phyloP scores from a whole-genome alignment of 129 eudicot species.

The Cynara cardunculus region DNA sequence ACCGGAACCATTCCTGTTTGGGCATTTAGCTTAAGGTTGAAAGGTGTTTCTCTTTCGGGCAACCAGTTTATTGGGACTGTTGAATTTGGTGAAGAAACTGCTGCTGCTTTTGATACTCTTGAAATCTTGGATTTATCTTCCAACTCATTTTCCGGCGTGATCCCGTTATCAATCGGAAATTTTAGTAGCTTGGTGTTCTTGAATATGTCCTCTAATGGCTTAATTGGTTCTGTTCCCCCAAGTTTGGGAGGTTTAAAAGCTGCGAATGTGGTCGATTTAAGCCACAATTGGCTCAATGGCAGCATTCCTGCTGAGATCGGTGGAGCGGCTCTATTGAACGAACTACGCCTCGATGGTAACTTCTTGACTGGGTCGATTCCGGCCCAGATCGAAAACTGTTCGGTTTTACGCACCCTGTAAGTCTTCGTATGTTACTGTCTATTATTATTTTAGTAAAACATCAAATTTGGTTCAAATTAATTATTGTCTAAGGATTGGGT shows the following conservation, averaged over 20 bases:
- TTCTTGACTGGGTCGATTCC: conserved; percentile 64
- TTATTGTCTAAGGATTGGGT: no score
- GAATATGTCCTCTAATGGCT: conserved; percentile 59
- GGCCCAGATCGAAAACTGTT: conserved; percentile 57
- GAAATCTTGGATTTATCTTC: conserved; percentile 72
- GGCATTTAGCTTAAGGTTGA: conserved; percentile 52
- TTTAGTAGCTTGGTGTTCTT: conserved; percentile 55
- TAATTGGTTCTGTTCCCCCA: conserved; percentile 56
- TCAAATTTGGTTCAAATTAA: no score
- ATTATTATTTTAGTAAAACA: no score
- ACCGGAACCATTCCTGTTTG: conserved; percentile 64
- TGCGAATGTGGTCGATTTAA: conserved; percentile 54
- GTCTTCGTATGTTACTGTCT: no score
- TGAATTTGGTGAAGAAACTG: conserved; percentile 25
- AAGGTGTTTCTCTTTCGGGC: conserved; percentile 46
- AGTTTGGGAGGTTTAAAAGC: conserved; percentile 58
- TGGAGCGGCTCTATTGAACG: conserved; percentile 47
- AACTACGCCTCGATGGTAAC: conserved; percentile 56
- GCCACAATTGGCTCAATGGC: conserved; percentile 66
- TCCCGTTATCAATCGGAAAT: conserved; percentile 50
- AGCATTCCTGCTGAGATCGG: conserved; percentile 72
- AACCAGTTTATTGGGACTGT: conserved; percentile 57
- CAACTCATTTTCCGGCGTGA: conserved; percentile 61
- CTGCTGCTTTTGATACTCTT: conserved; percentile 52
- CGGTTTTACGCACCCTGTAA: conserved; percentile 66